Base-by-base conservation (phyloP, 169 alveolate species). In the Cryptosporidium parvum region DNA sequence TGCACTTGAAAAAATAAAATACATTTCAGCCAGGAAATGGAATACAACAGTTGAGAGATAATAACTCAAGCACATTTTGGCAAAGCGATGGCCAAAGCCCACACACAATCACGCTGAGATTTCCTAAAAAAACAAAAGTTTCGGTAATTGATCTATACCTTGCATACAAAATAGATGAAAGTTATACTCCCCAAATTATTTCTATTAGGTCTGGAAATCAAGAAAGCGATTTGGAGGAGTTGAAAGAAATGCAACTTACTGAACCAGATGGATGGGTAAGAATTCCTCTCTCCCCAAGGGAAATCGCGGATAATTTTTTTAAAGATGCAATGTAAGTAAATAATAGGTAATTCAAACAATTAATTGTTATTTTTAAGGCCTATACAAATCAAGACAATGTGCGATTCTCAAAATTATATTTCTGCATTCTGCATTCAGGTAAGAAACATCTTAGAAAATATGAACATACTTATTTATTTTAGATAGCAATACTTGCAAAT, bases 11-110 rank as follows among this genome's bases (percentile, higher is more conserved):
- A 39, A 14, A 16, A 39, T 39, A 29, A 21, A n/a, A 7, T 35
- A 59, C 44, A 21, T 39, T 62, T 37, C 16, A 80, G 89, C 89
- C 89, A 37, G 89, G 89, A 44, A 80, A 80, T 75, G 96, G 96
- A 45, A 91, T 93, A 37, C 93, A 85, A 62, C 95, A 94, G 68
- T 91, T 95, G 80, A 92, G 95, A 84, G 97, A 95, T 86, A 93
- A 94, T 86, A 92, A 93, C 91, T 91, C 93, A 53, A 91, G 93
- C 37, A 95, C 96, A 23, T 95, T 94, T 71, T 95, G 97, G 97
- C 97, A 95, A 86, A 91, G 96, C 53, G 94, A 93, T 71, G 95
- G 95, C 45, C 85, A 91, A 71, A 94, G 94, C 58, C 97, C 97
- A 8, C 97, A 95, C 85, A 93, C 96, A 70, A 92, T 94, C 31